Conservation (phyloP, 225 moss, liverwort and hornwort species). For the Marchantia polymorpha region DNA sequence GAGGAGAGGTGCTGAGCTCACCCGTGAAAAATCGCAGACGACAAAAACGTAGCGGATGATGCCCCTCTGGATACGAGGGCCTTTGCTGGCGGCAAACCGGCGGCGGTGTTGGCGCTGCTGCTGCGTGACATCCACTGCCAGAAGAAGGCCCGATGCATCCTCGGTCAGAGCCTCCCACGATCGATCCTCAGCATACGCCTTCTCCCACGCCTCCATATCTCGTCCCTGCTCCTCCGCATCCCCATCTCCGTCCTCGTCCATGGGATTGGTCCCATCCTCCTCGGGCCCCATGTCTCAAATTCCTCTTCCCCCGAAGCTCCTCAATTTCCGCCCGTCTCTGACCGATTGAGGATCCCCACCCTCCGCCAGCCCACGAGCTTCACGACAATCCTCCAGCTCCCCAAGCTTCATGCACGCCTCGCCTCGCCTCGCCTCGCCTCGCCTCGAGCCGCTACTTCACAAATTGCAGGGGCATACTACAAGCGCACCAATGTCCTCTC, state of each 20-base stretch:
- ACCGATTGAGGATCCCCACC: neutral
- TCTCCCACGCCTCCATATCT: constrained; percentile 88
- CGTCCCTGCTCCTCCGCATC: constrained; percentile 59
- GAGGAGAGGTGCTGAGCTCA: constrained; percentile 37
- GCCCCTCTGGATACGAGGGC: constrained; percentile 87
- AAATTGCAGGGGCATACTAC: neutral
- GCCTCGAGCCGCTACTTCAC: neutral
- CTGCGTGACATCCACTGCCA: constrained; percentile 71
- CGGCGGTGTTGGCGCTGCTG: constrained; percentile 95
- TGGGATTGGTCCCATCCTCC: constrained; percentile 25
- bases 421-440: neutral
- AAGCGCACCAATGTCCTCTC: too few species aligned
- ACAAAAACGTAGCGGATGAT: constrained; percentile 93
- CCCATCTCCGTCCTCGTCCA: constrained; percentile 49
- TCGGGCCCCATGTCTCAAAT: constrained; percentile 14
- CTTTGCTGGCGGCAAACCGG: constrained; percentile 73
- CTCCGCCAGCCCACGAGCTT: neutral
- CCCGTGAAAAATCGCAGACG: constrained; percentile 85
- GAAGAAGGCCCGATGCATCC: constrained; percentile 82
- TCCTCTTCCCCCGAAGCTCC: neutral
- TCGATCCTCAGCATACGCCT: constrained; percentile 88
- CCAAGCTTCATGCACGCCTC: neutral
- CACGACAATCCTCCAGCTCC: neutral
- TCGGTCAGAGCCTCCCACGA: constrained; percentile 96
- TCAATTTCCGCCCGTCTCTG: neutral